These are phyloP conservation scores for Deakozyma indianensis DNA, from an alignment of 805 yeast genomes.

Conservation along the genomic window DNA sequence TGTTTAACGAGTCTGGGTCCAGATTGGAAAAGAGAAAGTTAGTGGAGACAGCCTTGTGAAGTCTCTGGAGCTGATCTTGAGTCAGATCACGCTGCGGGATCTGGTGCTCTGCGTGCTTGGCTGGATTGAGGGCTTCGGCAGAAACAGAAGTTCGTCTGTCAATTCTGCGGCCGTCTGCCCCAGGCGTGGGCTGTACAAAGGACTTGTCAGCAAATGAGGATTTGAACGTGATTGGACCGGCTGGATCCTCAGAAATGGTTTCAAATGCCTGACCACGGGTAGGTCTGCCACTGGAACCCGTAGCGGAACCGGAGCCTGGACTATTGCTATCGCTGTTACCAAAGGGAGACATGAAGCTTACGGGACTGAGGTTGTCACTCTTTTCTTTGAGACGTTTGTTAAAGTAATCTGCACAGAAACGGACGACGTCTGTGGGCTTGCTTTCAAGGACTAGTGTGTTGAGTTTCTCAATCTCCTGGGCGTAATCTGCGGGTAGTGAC, in stretches of 20 bases:
- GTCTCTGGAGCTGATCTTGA: constrained; percentile 45
- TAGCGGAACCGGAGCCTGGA: no score
- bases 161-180: background rate
- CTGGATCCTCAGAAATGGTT: background rate
- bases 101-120: background rate
- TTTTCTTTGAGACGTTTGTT: no score
- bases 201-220: background rate
- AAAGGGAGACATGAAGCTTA: no score
- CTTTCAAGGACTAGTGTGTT: no score
- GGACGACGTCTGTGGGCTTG: no score
- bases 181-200: background rate
- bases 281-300: no score
- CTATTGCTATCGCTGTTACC: no score
- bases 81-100: background rate
- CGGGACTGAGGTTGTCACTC: no score
- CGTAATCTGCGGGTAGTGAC: no score
- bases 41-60: constrained; percentile 56
- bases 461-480: no score
- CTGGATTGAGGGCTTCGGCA: constrained; percentile 3
- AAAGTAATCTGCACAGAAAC: no score
- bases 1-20: constrained; percentile 60
- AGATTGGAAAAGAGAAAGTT: constrained; percentile 78
- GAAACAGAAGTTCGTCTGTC: constrained; percentile 7
- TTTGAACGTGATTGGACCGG: background rate
- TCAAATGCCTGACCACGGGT: no score